Percentiles rank a stretch among this genome's conserved stretches.
Evolutionary conservation across 2,329 filamentous ascomycete genomes (phyloP).

Genomic region (Nemania serpens): DNA sequence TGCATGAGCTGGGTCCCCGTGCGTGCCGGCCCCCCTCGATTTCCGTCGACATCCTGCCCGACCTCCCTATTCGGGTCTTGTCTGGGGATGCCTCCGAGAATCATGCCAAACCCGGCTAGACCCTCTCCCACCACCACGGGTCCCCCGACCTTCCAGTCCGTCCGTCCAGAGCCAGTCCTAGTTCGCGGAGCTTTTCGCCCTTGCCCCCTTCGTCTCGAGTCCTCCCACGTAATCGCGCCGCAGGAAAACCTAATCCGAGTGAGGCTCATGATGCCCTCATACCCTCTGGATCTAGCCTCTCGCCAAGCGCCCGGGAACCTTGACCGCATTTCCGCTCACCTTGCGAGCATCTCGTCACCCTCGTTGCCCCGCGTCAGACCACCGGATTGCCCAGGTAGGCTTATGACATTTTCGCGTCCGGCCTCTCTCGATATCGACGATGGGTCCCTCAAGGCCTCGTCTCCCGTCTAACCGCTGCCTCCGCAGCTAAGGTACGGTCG

Average conservation of each 20-base stretch:
- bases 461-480: constrained; percentile 33
- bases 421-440: constrained; percentile 3
- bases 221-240: neutral
- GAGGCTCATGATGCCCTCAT: constrained; percentile 17
- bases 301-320: constrained; percentile 16
- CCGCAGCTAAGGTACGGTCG: constrained; percentile 3
- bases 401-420: neutral
- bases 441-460: constrained; percentile 16
- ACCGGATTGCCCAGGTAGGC: neutral
- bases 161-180: constrained; percentile 1
- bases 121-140: constrained; percentile 22
- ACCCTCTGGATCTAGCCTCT: neutral
- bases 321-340: constrained; percentile 24
- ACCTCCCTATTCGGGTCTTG: constrained; percentile 35
- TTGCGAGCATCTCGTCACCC: neutral
- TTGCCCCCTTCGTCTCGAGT: constrained; percentile 3
- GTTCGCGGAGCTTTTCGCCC: constrained; percentile 11
- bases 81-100: constrained; percentile 33
- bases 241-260: neutral
- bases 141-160: constrained; percentile 13
- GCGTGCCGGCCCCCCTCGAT: constrained; percentile 20
- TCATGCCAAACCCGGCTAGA: constrained; percentile 33
- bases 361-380: constrained; percentile 4
- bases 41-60: constrained; percentile 26
- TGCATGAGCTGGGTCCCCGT: constrained; percentile 19